phyloP scores from a whole-genome alignment of 192 early-diverging fungal genomes.

The Gaertneriomyces sp. region DNA sequence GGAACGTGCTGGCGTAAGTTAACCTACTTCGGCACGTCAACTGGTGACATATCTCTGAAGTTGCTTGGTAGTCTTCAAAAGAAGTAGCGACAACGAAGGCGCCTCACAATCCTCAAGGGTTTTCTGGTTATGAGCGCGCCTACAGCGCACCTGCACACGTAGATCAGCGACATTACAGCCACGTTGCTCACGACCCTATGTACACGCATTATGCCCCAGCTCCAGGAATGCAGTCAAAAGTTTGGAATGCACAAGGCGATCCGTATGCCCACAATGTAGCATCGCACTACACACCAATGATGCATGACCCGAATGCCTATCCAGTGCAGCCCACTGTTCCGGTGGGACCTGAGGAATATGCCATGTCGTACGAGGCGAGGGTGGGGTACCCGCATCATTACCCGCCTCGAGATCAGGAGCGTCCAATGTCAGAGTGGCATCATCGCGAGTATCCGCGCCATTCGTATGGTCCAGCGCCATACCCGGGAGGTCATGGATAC shows the following conservation, averaged over 20 bases:
- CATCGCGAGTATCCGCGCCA: conserved; percentile 22
- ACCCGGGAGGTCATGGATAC: conserved; percentile 11
- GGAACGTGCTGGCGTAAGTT: conserved; percentile 11
- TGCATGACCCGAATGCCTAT: conserved; percentile 9
- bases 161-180: conserved; percentile 23
- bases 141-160: conserved; percentile 8
- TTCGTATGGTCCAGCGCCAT: conserved; percentile 10
- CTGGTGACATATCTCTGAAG: not conserved
- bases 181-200: conserved; percentile 16
- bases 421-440: conserved; percentile 21
- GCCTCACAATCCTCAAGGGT: conserved; percentile 1
- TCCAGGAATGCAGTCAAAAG: conserved; percentile 20
- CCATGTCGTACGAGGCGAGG: conserved; percentile 3
- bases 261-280: conserved; percentile 13
- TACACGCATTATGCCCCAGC: conserved; percentile 20
- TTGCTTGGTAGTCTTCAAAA: conserved; percentile 7
- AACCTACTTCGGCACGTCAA: not conserved
- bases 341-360: conserved; percentile 14
- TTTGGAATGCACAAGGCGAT: conserved; percentile 21
- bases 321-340: not conserved
- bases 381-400: conserved; percentile 19
- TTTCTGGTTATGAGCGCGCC: conserved; percentile 15
- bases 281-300: conserved; percentile 16
- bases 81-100: not conserved
- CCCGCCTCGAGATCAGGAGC: conserved; percentile 11